These are phyloP conservation scores for Clarkia xantiana DNA, from an alignment of 345 rosid species.

Conservation along the genomic window DNA sequence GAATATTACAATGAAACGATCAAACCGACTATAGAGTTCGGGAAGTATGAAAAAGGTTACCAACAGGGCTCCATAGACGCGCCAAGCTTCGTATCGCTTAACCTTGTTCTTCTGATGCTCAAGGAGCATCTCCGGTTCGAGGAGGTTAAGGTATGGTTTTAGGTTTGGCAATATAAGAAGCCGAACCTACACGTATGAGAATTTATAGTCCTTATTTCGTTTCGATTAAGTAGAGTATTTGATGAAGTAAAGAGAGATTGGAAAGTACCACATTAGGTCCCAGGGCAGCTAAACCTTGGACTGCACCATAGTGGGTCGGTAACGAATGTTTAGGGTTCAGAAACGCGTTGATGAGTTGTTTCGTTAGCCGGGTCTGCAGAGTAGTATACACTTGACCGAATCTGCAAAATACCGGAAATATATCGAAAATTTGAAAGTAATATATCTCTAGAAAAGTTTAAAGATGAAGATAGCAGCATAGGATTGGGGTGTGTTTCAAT, in stretches of 20 bases:
- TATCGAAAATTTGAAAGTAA: neutral
- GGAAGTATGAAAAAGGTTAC: conserved; percentile 25
- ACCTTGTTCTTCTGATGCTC: conserved; percentile 76
- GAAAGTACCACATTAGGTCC: conserved; percentile 77
- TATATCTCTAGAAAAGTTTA: neutral
- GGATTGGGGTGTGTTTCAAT: no score
- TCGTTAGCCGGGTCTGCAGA: conserved; percentile 86
- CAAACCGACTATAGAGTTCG: neutral
- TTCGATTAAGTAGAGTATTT: neutral
- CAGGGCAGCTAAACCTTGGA: conserved; percentile 85
- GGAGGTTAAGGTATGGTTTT: conserved; percentile 61
- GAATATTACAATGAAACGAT: neutral
- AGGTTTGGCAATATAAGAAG: conserved; percentile 73
- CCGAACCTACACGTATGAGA: conserved; percentile 51
- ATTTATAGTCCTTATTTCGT: neutral
- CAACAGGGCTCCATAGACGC: conserved; percentile 69
- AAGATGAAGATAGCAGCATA: neutral
- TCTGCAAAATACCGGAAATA: conserved; percentile 26
- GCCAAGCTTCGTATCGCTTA: conserved; percentile 91
- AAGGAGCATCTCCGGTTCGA: conserved; percentile 76
- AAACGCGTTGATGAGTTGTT: conserved; percentile 73
- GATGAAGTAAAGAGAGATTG: neutral
- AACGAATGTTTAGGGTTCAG: conserved; percentile 75
- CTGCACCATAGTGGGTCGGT: conserved; percentile 93
- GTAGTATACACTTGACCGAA: conserved; percentile 64